Conservation (phyloP, 164 flowering plant species). For the Saururus chinensis region DNA sequence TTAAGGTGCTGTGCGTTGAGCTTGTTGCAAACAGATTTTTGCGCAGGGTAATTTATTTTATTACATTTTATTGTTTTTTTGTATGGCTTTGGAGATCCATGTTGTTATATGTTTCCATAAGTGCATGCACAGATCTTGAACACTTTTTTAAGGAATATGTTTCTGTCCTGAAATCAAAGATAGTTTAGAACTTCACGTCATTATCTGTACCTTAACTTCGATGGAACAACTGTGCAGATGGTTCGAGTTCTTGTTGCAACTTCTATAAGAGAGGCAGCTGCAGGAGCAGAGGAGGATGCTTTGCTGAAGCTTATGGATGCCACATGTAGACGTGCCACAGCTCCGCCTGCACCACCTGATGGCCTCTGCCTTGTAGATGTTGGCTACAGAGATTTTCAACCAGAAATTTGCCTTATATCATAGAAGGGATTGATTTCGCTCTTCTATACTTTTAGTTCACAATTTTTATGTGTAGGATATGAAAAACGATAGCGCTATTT, state of each 20-base stretch:
- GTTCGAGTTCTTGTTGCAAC: constrained; percentile 96
- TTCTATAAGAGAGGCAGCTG: constrained; percentile 84
- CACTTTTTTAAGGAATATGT: background rate
- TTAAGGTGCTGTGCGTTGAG: constrained; percentile 82
- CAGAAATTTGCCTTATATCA: constrained; percentile 35
- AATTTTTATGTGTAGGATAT: background rate
- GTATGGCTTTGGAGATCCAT: background rate
- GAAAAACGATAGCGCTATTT: background rate
- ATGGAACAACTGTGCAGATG: constrained; percentile 41
- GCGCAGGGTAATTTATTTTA: constrained; percentile 47
- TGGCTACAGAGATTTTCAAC: constrained; percentile 69
- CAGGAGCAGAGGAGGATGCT: constrained; percentile 81
- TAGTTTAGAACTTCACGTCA: background rate
- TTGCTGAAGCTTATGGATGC: constrained; percentile 81
- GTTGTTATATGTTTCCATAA: background rate
- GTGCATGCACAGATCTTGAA: too few relatives aligned
- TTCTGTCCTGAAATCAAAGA: too few relatives aligned
- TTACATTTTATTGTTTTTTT: background rate
- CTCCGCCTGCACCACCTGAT: constrained; percentile 96
- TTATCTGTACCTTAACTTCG: background rate
- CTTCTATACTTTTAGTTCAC: too few relatives aligned
- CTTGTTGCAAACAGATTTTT: constrained; percentile 89
- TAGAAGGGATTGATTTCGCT: constrained; percentile 1
- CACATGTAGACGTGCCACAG: constrained; percentile 91
- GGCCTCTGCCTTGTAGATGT: constrained; percentile 89